These are phyloP conservation scores for Suhomyces prunicola DNA, from an alignment of 805 yeast genomes.

Conservation along the genomic window DNA sequence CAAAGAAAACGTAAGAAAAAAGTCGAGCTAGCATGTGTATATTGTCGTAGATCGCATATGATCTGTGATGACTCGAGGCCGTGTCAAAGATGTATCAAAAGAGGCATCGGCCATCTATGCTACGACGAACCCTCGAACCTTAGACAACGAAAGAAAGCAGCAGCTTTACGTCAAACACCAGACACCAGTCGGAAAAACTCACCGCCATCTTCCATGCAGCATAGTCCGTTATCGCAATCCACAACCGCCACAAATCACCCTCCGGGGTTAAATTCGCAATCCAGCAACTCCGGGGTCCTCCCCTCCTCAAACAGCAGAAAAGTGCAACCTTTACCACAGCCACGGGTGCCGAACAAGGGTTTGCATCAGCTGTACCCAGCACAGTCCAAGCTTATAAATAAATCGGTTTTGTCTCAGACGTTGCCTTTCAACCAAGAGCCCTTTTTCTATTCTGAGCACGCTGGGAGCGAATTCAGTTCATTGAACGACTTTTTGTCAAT, in stretches of 20 bases:
- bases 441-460: slow-evolving; percentile 84
- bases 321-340: slow-evolving; percentile 2
- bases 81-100: slow-evolving; percentile 77
- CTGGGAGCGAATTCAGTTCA: slow-evolving; percentile 88
- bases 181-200: slow-evolving; percentile 2
- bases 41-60: slow-evolving; percentile 91
- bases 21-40: slow-evolving; percentile 74
- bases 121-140: slow-evolving; percentile 61
- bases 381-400: slow-evolving; percentile 6
- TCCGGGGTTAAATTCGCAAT: slow-evolving; percentile 2
- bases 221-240: slow-evolving; percentile 3
- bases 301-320: slow-evolving; percentile 2
- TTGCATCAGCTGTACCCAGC: slow-evolving; percentile 6
- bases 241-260: background rate
- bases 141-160: slow-evolving; percentile 40
- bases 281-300: slow-evolving; percentile 1
- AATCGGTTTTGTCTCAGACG: slow-evolving; percentile 37
- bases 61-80: slow-evolving; percentile 80
- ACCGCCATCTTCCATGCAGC: background rate
- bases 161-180: slow-evolving; percentile 14
- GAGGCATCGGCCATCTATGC: slow-evolving; percentile 87
- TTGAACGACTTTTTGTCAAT: slow-evolving; percentile 84
- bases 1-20: slow-evolving; percentile 44
- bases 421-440: slow-evolving; percentile 60
- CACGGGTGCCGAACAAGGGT: slow-evolving; percentile 3